A percentile compares a stretch with the other conserved stretches of the same genome.
These are phyloP conservation scores for Thermoascus crustaceus DNA, from an alignment of 2,329 filamentous ascomycete species.

Conservation along the genomic window DNA sequence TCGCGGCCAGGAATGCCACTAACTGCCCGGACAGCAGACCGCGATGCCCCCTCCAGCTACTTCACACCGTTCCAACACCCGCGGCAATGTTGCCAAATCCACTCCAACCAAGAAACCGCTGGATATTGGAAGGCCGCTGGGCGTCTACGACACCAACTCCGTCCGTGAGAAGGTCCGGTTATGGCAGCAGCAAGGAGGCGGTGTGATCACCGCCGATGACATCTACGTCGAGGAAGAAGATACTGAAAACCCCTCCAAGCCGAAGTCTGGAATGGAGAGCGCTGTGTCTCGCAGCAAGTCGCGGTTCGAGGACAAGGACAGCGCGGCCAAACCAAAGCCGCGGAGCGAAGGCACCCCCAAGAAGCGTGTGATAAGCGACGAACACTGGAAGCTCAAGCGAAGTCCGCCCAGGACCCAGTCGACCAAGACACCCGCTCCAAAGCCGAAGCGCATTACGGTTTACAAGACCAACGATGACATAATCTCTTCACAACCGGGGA, in stretches of 20 bases:
- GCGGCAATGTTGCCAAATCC: constrained; percentile 50
- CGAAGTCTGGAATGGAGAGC: constrained; percentile 19
- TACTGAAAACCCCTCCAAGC: constrained; percentile 16
- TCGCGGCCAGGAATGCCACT: constrained; percentile 6
- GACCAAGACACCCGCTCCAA: constrained; percentile 33
- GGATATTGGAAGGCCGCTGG: constrained; percentile 44
- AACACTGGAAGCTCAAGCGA: constrained; percentile 62
- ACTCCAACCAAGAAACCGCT: constrained; percentile 47
- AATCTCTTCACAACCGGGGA: constrained; percentile 18
- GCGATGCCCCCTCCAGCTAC: constrained; percentile 36
- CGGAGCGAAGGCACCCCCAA: constrained; percentile 59
- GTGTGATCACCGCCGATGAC: constrained; percentile 55
- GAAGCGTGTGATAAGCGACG: constrained; percentile 88
- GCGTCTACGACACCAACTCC: constrained; percentile 54
- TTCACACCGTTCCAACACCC: constrained; percentile 30
- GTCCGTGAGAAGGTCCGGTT: constrained; percentile 71
- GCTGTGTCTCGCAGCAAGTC: too few species aligned
- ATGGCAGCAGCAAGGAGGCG: constrained; percentile 75
- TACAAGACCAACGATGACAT: constrained; percentile 28
- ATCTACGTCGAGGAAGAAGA: constrained; percentile 50
- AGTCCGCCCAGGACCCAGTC: constrained; percentile 36
- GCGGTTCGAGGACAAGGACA: constrained; percentile 20
- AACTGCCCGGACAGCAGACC: constrained; percentile 9
- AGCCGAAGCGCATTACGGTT: constrained; percentile 37
- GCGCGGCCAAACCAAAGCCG: constrained; percentile 19